These are phyloP conservation scores for Heliamphora exappendiculata DNA, from an alignment of 148 eudicot genomes.

Conservation along the genomic window DNA sequence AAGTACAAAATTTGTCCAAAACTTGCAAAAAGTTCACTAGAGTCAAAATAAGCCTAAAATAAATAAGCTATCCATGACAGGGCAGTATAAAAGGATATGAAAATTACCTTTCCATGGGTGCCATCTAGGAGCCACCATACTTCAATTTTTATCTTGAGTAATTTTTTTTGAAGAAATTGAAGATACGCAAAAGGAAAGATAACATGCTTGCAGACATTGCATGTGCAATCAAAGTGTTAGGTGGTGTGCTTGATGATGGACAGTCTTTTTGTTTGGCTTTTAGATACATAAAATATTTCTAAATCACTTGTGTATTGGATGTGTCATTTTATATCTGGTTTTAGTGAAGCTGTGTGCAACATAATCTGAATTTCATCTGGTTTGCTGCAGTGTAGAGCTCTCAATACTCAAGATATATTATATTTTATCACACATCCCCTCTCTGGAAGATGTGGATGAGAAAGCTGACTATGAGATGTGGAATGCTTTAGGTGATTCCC, in stretches of 20 bases:
- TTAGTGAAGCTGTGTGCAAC: background rate
- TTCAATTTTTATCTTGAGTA: background rate
- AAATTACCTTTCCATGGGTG: background rate
- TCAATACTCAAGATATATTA: constrained; percentile 48
- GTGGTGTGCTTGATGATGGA: background rate
- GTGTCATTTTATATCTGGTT: background rate
- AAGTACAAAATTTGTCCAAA: too few species aligned
- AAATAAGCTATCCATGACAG: background rate
- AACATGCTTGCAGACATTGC: background rate
- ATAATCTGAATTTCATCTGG: constrained; percentile 5
- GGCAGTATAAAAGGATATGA: background rate
- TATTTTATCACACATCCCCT: constrained; percentile 59
- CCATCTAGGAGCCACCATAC: background rate
- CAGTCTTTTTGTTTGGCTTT: background rate
- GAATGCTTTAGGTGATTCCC: constrained; percentile 55
- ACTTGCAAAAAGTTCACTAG: too few species aligned
- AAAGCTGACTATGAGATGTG: constrained; percentile 45
- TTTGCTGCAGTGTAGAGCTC: constrained; percentile 48
- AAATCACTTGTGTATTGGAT: background rate
- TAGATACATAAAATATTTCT: background rate
- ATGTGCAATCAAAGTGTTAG: background rate
- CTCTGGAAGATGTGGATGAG: constrained; percentile 37
- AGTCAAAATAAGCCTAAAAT: background rate
- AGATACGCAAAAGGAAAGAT: background rate
- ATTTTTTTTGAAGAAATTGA: background rate